Base-by-base conservation (phyloP, 2,329 filamentous ascomycete genomes). In the Verruconis gallopava region DNA sequence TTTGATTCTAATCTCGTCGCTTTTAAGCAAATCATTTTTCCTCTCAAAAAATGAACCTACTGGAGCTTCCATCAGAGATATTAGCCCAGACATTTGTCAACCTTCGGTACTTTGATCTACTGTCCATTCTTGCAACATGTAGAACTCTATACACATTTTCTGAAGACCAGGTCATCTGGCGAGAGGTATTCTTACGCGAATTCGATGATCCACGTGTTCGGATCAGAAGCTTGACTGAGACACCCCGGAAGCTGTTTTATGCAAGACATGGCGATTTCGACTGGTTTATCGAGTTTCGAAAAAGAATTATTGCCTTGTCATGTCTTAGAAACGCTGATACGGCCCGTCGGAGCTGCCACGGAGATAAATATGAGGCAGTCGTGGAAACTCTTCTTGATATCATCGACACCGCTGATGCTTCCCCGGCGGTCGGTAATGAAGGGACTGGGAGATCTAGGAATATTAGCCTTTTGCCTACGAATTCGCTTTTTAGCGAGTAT, bases 341-440 rank as follows among this genome's bases (percentile, higher is more conserved):
- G 9, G 25, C 25, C 6, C 25, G n/a, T 30, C 25, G 25, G n/a
- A 9, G n/a, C 9, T 30, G 25, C 25, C 6, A 9, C 25, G 25
- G 25, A 9, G 9, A 9, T 9, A 48, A 43, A 18, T 54, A 51
- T 50, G 22, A 32, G 2, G 13, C 9, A 6, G 41, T 53, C 15
- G 18, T 42, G 14, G 49, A 50, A 3, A 46, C 50, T 2, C 48
- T 50, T n/a, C 47, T 48, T 15, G 45, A 48, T n/a, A 38, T 37
- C 12, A 49, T 51, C 19, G 37, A 37, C 3, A 3, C 33, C 2
- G 47, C 47, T 9, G 49, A 53, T 32, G 30, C 44, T 6, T n/a
- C n/a, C n/a, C n/a, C n/a, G n/a, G 25, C 14, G 44, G 3, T 54
- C 50, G 52, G 47, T 51, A 38, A 53, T 50, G 51, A 43, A 44